Base-by-base conservation (phyloP, 2,329 filamentous ascomycete genomes). In the Talaromyces sp. region DNA sequence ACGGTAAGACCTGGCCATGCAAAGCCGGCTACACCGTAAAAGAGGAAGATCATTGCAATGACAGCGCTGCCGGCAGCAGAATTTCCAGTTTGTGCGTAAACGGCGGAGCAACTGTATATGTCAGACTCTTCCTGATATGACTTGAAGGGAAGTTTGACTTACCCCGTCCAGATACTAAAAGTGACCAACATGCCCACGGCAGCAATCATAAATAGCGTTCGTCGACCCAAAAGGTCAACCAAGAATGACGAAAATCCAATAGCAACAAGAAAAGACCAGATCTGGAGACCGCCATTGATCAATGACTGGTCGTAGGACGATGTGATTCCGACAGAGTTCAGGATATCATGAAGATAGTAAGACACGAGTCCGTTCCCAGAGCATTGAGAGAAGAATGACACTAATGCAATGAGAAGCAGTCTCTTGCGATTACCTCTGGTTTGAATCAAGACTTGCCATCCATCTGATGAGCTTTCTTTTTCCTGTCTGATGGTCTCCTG, bases 321-420 rank as follows among this genome's bases (percentile, higher is more conserved):
- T 0, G 74, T 80, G 71, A 90, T 88, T 54, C 87, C 87, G 59
- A 87, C 86, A 57, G 83, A 83, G 52, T 82, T 78, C 76, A 88
- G 88, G 68, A 90, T 82, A 65, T 83, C 80, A 67, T 87, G 84
- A 71, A 88, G 86, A 74, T 90, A 90, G 77, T 90, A 89, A 67
- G 83, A 87, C 72, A 90, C 86, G 1, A 90, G 77, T 24, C 85
- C 87, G 72, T 89, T 90, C 47, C 88, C 88, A 63, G 41, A 45
- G 41, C 41, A 45, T 45, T 45, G 41, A 22, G 41, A 45, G 41
- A 45, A 45, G n/a, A 45, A 22, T 6, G 41, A 45, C 3, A 45
- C 41, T 16, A 45, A 45, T 16, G 41, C 41, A 16, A 45, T 45
- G 8, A 45, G n/a, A 19, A 45, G 41, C 11, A 45, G 19, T 45